phyloP scores from a whole-genome alignment of 805 yeast genomes.

The Ogataea minuta region DNA sequence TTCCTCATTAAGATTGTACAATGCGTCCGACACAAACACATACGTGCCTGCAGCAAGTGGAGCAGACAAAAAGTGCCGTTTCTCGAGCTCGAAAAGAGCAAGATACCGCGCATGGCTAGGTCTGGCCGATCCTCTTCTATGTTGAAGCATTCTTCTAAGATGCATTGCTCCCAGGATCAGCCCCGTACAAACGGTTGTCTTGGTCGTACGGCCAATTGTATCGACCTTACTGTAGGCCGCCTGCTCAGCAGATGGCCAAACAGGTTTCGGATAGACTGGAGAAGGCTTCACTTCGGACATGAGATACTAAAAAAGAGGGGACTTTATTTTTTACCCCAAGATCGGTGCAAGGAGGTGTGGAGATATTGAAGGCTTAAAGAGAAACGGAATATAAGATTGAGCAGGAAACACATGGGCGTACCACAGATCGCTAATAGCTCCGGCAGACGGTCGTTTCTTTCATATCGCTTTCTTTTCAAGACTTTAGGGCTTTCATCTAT shows the following conservation, averaged over 20 bases:
- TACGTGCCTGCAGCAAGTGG: constrained; percentile 36
- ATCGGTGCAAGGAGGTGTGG: constrained; percentile 1
- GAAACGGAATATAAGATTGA: background rate
- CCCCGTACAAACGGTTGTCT: constrained; percentile 31
- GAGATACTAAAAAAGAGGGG: constrained; percentile 7
- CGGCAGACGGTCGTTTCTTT: background rate
- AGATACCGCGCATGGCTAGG: constrained; percentile 37
- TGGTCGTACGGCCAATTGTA: constrained; percentile 30
- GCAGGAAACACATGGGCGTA: too few relatives aligned
- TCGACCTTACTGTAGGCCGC: constrained; percentile 29
- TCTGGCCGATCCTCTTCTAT: constrained; percentile 37
- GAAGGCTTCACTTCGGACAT: constrained; percentile 7
- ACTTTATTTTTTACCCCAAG: constrained; percentile 4
- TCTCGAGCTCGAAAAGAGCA: constrained; percentile 30
- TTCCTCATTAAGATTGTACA: constrained; percentile 32
- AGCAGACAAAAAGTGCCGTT: constrained; percentile 32
- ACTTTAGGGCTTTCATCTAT: too few relatives aligned
- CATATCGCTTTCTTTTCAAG: too few relatives aligned
- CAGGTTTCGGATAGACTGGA: constrained; percentile 30
- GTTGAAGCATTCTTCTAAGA: constrained; percentile 35
- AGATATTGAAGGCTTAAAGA: background rate
- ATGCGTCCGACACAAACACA: constrained; percentile 31
- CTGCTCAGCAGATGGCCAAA: constrained; percentile 22
- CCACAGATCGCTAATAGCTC: background rate
- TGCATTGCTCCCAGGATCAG: constrained; percentile 37